These are phyloP conservation scores for Ammopiptanthus mongolicus DNA, from an alignment of 306 rosid species.

Conservation along the genomic window DNA sequence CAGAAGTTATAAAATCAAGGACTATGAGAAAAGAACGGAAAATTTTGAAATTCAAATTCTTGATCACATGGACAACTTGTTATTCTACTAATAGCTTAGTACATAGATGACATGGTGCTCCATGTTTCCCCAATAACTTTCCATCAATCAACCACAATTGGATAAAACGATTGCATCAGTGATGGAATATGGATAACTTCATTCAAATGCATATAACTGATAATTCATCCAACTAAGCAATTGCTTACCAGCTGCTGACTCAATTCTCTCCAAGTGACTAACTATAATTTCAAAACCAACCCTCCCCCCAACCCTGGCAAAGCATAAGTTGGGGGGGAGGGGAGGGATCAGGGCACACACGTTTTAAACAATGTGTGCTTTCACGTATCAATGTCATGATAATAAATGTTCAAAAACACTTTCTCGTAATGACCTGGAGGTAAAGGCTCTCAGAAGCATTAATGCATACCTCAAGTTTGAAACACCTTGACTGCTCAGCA, in stretches of 20 bases:
- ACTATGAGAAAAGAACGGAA: not conserved
- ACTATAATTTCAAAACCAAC: not conserved
- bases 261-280: no score
- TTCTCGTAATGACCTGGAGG: not conserved
- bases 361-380: not conserved
- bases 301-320: not conserved
- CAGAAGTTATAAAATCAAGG: not conserved
- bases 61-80: not conserved
- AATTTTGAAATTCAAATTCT: not conserved
- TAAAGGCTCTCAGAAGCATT: slow-evolving; percentile 7
- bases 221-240: no score
- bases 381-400: not conserved
- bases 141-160: not conserved
- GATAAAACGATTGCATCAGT: not conserved
- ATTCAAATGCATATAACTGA: no score
- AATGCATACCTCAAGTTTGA: slow-evolving; percentile 76
- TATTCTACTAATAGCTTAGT: not conserved
- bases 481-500: slow-evolving; percentile 91
- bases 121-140: not conserved
- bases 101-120: not conserved
- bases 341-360: not conserved
- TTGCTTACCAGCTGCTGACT: no score
- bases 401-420: not conserved
- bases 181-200: no score
- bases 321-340: not conserved